A percentile compares a stretch with the other conserved stretches of the same genome.
Evolutionary conservation across 176 grass and related monocot species (phyloP).

Genomic region (Avena eriantha): DNA sequence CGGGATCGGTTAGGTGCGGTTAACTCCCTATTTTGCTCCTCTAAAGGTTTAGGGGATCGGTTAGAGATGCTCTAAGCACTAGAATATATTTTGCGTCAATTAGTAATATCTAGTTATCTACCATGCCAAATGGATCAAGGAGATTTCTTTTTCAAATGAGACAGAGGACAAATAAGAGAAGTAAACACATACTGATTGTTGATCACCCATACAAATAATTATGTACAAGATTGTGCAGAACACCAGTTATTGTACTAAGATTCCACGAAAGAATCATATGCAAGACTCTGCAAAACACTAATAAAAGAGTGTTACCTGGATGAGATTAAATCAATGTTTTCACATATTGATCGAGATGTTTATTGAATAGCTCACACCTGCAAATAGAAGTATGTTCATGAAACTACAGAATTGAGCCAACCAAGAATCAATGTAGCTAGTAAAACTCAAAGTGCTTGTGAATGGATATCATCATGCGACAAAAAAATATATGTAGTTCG

Average conservation of each 20-base stretch:
- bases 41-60: too few relatives aligned
- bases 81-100: not conserved
- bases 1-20: too few relatives aligned
- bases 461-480: conserved; percentile 14
- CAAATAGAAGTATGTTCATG: conserved; percentile 12
- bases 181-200: not conserved
- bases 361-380: conserved; percentile 80
- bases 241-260: not conserved
- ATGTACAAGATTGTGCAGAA: not conserved
- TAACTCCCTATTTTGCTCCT: too few relatives aligned
- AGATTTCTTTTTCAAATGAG: not conserved
- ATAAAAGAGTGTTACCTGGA: conserved; percentile 25
- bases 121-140: not conserved
- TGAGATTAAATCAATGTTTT: conserved; percentile 65
- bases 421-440: not conserved
- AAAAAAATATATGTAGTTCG: not conserved
- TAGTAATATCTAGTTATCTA: not conserved
- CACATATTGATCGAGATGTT: conserved; percentile 75
- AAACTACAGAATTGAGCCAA: conserved; percentile 4
- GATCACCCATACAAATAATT: conserved; percentile 9
- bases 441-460: not conserved
- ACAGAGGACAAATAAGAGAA: not conserved
- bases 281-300: not conserved
- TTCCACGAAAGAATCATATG: not conserved
- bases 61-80: not conserved